phyloP scores from a whole-genome alignment of 1,139 yeast genomes.

The Yamadazyma dendronema region DNA sequence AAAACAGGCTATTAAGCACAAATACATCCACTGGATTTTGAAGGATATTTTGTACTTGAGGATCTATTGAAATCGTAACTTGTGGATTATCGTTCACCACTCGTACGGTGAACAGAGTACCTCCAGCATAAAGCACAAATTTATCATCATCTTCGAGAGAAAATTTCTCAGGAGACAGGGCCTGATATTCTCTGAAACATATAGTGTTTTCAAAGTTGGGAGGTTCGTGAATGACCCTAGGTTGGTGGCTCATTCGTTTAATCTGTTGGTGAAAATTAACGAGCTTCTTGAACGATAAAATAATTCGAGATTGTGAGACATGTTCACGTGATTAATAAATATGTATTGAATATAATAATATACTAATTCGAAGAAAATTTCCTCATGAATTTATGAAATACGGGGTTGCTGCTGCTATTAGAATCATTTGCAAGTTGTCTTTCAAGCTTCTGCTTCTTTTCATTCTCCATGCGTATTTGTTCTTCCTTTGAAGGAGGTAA shows the following conservation, averaged over 20 bases:
- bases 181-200: constrained; percentile 29
- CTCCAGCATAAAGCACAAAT: constrained; percentile 43
- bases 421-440: constrained; percentile 44
- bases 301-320: not conserved
- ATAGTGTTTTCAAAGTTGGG: constrained; percentile 47
- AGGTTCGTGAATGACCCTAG: constrained; percentile 27
- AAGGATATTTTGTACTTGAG: constrained; percentile 9
- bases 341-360: not conserved
- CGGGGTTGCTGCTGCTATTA: constrained; percentile 33
- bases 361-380: constrained; percentile 27
- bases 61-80: constrained; percentile 14
- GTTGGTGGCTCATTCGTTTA: constrained; percentile 13
- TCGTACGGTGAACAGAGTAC: constrained; percentile 18
- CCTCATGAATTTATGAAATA: constrained; percentile 42
- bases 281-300: not conserved
- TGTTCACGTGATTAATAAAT: not conserved
- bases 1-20: constrained; percentile 38
- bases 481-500: constrained; percentile 82
- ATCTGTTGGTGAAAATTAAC: not conserved
- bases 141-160: constrained; percentile 42
- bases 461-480: constrained; percentile 43
- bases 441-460: constrained; percentile 38
- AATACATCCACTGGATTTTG: constrained; percentile 23
- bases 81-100: constrained; percentile 19
- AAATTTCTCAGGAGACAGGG: constrained; percentile 42